A percentile compares a stretch with the other conserved stretches of the same genome.
These are phyloP conservation scores for Diphasiastrum complanatum DNA, from an alignment of 83 land plant species.

Conservation along the genomic window DNA sequence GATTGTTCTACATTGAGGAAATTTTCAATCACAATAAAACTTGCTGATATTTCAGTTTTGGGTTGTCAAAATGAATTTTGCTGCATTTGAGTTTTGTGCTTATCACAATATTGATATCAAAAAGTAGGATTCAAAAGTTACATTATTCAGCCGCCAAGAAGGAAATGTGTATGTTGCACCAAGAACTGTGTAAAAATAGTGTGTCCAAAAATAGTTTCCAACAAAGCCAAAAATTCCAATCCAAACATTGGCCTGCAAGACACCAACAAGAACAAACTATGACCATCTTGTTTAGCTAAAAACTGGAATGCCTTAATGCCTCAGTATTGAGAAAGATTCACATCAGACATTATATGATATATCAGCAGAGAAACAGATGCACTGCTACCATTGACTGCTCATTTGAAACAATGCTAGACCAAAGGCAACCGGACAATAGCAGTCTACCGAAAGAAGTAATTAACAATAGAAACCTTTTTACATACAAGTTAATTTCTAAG, in stretches of 20 bases:
- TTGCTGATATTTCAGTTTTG: too few species aligned
- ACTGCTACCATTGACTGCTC: too few species aligned
- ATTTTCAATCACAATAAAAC: too few species aligned
- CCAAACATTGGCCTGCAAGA: constrained; percentile 90
- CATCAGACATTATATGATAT: too few species aligned
- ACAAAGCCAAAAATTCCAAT: constrained; percentile 83
- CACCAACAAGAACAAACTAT: too few species aligned
- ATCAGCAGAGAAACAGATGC: too few species aligned
- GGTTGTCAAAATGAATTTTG: too few species aligned
- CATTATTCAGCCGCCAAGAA: constrained; percentile 87
- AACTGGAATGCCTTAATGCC: background rate
- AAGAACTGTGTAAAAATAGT: constrained; percentile 91
- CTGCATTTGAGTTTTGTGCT: too few species aligned
- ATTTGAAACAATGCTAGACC: too few species aligned
- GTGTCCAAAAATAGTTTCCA: constrained; percentile 99
- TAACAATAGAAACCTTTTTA: background rate
- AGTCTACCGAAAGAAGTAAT: background rate
- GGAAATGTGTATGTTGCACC: constrained; percentile 97
- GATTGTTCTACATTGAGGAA: too few species aligned
- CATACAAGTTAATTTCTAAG: background rate
- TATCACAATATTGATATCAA: too few species aligned
- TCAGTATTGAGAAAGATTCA: background rate
- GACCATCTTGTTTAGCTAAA: background rate
- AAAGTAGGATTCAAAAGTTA: constrained; percentile 34
- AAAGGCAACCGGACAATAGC: background rate